These are phyloP conservation scores for Pleurotus cornucopiae DNA, from an alignment of 768 basidiomycete genomes.

Conservation along the genomic window DNA sequence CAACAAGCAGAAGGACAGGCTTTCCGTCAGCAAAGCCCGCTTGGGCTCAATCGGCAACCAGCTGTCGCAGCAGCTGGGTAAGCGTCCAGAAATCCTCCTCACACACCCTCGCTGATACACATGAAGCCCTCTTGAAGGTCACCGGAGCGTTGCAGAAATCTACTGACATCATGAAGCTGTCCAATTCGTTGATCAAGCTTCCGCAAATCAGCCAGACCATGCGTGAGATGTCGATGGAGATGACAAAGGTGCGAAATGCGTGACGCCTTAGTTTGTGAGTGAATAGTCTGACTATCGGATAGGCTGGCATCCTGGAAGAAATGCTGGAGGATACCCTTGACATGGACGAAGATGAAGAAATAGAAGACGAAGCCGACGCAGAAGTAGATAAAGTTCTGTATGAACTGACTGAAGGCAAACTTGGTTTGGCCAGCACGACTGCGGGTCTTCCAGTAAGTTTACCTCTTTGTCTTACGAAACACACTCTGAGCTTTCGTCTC, in stretches of 20 bases:
- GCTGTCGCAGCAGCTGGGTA: slow-evolving; percentile 88
- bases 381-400: slow-evolving; percentile 97
- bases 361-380: slow-evolving; percentile 94
- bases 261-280: not conserved
- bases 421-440: slow-evolving; percentile 80
- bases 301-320: slow-evolving; percentile 98
- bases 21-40: slow-evolving; percentile 90
- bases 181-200: slow-evolving; percentile 86
- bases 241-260: slow-evolving; percentile 78
- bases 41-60: slow-evolving; percentile 89
- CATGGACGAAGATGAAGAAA: slow-evolving; percentile 89
- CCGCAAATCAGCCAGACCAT: slow-evolving; percentile 91
- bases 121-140: slow-evolving; percentile 88
- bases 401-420: slow-evolving; percentile 92
- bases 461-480: slow-evolving; percentile 4
- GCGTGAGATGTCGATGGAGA: slow-evolving; percentile 99
- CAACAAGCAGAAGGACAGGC: slow-evolving; percentile 88
- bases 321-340: slow-evolving; percentile 95
- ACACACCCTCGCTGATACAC: not conserved
- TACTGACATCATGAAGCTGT: slow-evolving; percentile 97
- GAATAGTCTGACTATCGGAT: slow-evolving; percentile 4
- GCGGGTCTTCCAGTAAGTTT: slow-evolving; percentile 69
- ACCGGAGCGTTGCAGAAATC: slow-evolving; percentile 98
- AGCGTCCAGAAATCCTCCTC: slow-evolving; percentile 20
- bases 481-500: slow-evolving; percentile 6